Evolutionary conservation across 805 yeast species (phyloP), one percentile per base, ranked within the genome.

Genomic region (Dipodascus albidus): DNA sequence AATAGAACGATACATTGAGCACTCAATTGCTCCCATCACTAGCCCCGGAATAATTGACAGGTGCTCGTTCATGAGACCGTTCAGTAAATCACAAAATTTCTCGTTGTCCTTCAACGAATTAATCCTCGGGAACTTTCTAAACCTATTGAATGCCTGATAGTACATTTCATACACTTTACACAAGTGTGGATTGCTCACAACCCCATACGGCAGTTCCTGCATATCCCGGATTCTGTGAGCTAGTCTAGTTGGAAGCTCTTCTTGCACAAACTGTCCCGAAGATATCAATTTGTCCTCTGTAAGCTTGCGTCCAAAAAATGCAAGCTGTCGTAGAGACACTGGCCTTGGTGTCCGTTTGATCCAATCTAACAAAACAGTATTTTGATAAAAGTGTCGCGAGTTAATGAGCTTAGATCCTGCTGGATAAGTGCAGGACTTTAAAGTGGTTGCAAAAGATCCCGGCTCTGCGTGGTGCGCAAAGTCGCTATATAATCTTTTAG

Each of bases 1-100:
- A 62, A 85, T 75, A 42, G 72, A 69, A 52, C 74, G 67, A 3
- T 76, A 66, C 38, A 83, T 80, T 14, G 85, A 79, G 57, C 83
- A 83, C 62, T 91, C 97, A 49, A 89, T 71, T 0, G 95, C 88
- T 1, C 98, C 98, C 89, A 89, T 86, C 74, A 91, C 85, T 55
- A 90, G 72, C 65, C 90, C 91, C 1, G 97, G 93, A 55, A 91
- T 73, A 57, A 88, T 86, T 53, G 84, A 71, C 50, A 88, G 75
- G 68, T 91, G 96, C 66, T 84, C 88, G 23, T 76, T 74, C 59
- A 91, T 70, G 57, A 89, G 77, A 31, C 76, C 72, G 23, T 78
- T 74, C 53, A 90, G 70, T 52, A 80, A 76, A 23, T 72, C 71
- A 63, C 95, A 83, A 66, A 91, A 90, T 58, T 68, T 69, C 44